These are phyloP conservation scores for Cytospora piceae DNA, from an alignment of 2,329 filamentous ascomycete species.

Conservation along the genomic window DNA sequence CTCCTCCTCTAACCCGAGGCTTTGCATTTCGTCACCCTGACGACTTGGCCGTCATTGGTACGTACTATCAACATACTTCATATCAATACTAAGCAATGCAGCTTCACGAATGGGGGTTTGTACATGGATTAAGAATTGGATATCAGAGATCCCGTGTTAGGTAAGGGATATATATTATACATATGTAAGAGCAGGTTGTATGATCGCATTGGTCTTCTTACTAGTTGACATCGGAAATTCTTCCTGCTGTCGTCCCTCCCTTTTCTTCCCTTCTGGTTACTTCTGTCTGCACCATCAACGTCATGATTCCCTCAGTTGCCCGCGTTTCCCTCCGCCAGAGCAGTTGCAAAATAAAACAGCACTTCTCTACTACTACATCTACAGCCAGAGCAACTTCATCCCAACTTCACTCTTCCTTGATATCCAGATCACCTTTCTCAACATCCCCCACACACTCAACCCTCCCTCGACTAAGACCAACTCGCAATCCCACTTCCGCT, in stretches of 20 bases:
- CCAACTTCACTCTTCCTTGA: not conserved
- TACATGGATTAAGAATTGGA: not conserved
- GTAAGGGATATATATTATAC: not conserved
- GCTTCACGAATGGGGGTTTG: not conserved
- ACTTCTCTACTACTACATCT: not conserved
- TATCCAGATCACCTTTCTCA: not conserved
- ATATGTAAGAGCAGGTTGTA: not conserved
- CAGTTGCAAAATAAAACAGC: not conserved
- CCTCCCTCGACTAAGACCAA: not conserved
- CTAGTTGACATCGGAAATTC: not conserved
- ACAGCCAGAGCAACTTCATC: not conserved
- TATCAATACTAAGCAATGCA: no score
- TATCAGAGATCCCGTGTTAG: not conserved
- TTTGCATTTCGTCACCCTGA: not conserved
- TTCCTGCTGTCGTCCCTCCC: not conserved
- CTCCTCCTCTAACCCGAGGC: not conserved
- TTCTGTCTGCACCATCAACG: not conserved
- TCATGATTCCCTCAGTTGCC: constrained; percentile 19
- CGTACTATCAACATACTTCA: no score
- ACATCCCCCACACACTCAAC: not conserved
- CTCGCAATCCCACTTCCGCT: not conserved
- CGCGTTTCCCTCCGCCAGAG: not conserved
- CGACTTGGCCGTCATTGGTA: not conserved
- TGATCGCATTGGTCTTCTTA: not conserved
- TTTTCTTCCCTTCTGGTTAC: not conserved